Evolutionary conservation across 2,329 filamentous ascomycete genomes (phyloP), one percentile per base, ranked within the genome.

Genomic region (Harringtonia aguacate): DNA sequence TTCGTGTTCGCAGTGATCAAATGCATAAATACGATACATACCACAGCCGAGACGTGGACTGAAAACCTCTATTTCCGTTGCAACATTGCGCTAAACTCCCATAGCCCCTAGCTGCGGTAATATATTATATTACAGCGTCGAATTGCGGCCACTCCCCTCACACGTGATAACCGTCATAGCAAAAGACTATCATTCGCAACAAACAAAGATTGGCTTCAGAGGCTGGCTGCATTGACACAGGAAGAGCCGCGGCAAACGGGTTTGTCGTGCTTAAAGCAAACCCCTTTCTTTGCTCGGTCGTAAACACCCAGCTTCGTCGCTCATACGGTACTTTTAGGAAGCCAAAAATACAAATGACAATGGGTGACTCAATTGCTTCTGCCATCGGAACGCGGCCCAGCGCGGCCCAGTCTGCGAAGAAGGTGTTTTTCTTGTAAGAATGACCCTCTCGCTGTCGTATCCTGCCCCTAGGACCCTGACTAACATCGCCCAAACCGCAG

Each of bases 401-500:
- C 36, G n/a, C 22, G 12, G 12, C 38, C 3, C 33, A 18, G n/a
- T n/a, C 36, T 13, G 43, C 38, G 8, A 51, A 52, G 30, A 48
- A 60, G 31, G 65, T 70, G 39, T 59, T 69, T 30, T 70, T 69
- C 53, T 70, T 70, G 67, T 69, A 47, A 60, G 64, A 52, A 10
- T 29, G 21, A 15, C 36, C 14, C 20, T 37, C 14, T 29, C 14
- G 44, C 10, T 24, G 8, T 13, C 22, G 47, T 49, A 17, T 41
- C 14, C 33, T 17, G 31, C 1, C 6, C 14, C 15, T 10, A n/a
- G 15, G 18, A 8, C 28, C 27, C 15, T 7, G n/a, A 20, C 40
- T 36, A 20, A 46, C 31, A 36, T 7, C 30, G 30, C 44, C 31
- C 6, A 18, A 75, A 80, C 61, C 80, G 77, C 62, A 97, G 95